Percentiles rank a stretch among this genome's conserved stretches.
Evolutionary conservation across 768 basidiomycete genomes (phyloP).

Genomic region (Ephemerocybe angulata): DNA sequence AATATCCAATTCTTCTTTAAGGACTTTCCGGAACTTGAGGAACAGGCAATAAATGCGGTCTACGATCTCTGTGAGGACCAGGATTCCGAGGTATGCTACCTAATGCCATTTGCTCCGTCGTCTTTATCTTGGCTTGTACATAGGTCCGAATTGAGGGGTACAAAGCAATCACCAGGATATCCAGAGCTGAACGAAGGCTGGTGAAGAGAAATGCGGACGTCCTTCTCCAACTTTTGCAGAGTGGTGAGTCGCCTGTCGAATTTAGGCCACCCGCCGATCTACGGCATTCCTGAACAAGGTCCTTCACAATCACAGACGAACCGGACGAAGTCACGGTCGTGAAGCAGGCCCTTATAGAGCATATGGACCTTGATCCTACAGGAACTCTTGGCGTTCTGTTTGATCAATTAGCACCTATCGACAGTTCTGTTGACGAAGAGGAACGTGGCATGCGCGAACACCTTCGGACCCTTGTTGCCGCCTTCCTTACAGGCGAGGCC

Average conservation of each 20-base stretch:
- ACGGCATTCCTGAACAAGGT: neutral
- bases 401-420: constrained; percentile 57
- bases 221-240: constrained; percentile 69
- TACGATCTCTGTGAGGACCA: constrained; percentile 78
- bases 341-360: constrained; percentile 53
- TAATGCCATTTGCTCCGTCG: constrained; percentile 1
- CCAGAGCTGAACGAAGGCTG: constrained; percentile 49
- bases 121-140: constrained; percentile 6
- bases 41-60: constrained; percentile 71
- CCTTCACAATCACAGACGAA: constrained; percentile 44
- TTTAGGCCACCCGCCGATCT: neutral
- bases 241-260: constrained; percentile 47
- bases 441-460: constrained; percentile 55
- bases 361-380: constrained; percentile 60
- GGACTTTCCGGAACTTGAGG: constrained; percentile 70
- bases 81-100: constrained; percentile 40
- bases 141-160: constrained; percentile 74
- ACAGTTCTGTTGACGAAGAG: constrained; percentile 53
- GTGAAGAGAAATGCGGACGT: constrained; percentile 73
- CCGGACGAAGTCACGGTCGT: constrained; percentile 61
- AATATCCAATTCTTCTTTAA: constrained; percentile 58
- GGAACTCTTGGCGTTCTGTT: constrained; percentile 64
- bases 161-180: constrained; percentile 48
- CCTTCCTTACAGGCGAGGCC: constrained; percentile 54
- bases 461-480: constrained; percentile 54